Base-by-base conservation (phyloP, 345 rosid genomes). In the Gossypium longicalyx region DNA sequence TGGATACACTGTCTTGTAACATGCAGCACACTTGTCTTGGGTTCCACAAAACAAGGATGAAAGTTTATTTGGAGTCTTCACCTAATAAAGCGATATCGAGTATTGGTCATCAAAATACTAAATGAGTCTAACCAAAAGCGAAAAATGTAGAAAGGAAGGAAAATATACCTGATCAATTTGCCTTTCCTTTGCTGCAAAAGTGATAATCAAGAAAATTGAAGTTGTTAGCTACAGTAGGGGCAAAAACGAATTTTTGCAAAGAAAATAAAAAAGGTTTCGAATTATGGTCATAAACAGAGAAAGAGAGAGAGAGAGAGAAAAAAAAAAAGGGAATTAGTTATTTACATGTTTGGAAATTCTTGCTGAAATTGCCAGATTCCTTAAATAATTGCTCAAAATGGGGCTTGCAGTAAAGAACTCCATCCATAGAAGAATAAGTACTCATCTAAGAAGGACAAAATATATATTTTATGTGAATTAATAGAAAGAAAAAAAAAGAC, bases 391-490 rank as follows among this genome's bases (percentile, higher is more conserved):
- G 99, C 86, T 96, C 98, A 61, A 93, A 96, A 79, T 96, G 99
- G 80, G 97, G 62, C 90, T 87, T 96, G 90, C 99, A 96, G 75
- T 89, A 96, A 69, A 96, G 89, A 76, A 96, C 91, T 59, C 98
- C 99, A 75, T 96, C 99, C 98, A 96, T 96, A 74, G 97, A 93
- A 45, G 97, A 93, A 83, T 96, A 96, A 87, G 89, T 91, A 87
- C 97, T 91, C 93, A 96, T 96, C 99, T 96, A 78, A 69, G n/a
- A 17, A 78, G 74, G 53, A 60, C 56, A 59, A 29, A 23, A 57
- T 6, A 53, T 11, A 53, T 53, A 7, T 53, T 53, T 53, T 53
- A 51, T 4, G 54, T 4, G 6, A 51, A 15, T 19, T 17, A 59
- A 23, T 3, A 23, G n/a, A n/a, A 2, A 11, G 4, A 25, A 20